Base-by-base conservation (phyloP, 768 basidiomycete species). In the Boletus subparvulus region DNA sequence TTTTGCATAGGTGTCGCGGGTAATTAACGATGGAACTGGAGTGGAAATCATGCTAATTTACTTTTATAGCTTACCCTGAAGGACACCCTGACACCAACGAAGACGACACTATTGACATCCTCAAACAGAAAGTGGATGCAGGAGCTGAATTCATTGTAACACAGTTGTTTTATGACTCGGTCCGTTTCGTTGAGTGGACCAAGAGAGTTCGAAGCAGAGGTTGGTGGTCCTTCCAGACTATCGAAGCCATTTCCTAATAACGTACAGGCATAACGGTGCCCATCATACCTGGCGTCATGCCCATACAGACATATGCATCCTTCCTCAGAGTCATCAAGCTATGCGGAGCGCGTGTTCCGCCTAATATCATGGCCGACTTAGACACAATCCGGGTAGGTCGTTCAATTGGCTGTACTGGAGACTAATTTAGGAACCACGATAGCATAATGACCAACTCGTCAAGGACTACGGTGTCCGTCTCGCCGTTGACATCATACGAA, bases 1-100 rank as follows among this genome's bases (percentile, higher is more conserved):
- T 98, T 98, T 72, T 96, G 93, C 69, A 82, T 99, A 58, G 97
- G 95, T 47, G 96, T 98, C 46, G 96, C 95, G 66, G 93, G 93
- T 92, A 60, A 68, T 62, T 52, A 28, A 28, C 26, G 0, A 35
- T 17, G 12, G 43, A 50, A 40, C 21, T 17, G 3, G 35, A 12
- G n/a, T 12, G 14, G 16, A 17, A 19, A 42, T 44, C 6, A 41
- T 43, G 6, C 41, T 58, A 32, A 55, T n/a, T 45, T n/a, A 47
- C 21, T 26, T 24, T 54, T 16, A 37, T 54, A 91, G 97, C 86
- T 24, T 98, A 98, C 62, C 94, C 97, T 5, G 94, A 97, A 65
- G 92, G 92, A 1, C 88, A 94, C 65, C 75, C 87, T 40, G 69
- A 74, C 10, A 69, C 76, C 3, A 78, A 79, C 51, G 85, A 87